These are phyloP conservation scores for Hypoxylon sp. DNA, from an alignment of 2,329 filamentous ascomycete genomes.

Conservation along the genomic window DNA sequence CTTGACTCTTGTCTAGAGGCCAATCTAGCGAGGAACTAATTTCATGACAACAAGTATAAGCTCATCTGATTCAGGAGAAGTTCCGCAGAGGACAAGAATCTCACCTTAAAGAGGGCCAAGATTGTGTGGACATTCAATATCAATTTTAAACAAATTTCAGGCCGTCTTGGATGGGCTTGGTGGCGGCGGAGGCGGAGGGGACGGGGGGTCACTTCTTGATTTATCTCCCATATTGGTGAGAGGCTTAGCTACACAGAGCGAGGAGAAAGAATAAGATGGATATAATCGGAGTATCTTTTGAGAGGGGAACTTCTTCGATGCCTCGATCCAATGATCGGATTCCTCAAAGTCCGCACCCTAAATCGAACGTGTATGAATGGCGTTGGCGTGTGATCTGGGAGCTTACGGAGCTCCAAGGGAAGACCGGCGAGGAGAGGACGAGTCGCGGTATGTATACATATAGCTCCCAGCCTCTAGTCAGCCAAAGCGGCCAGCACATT, in stretches of 20 bases:
- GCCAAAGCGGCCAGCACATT: slow-evolving; percentile 11
- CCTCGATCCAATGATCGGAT: slow-evolving; percentile 9
- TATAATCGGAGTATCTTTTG: background rate
- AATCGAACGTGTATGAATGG: slow-evolving; percentile 10
- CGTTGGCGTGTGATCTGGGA: background rate
- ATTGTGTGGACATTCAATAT: slow-evolving; percentile 1
- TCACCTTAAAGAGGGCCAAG: slow-evolving; percentile 28
- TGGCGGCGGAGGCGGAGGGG: slow-evolving; percentile 39
- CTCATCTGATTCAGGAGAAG: slow-evolving; percentile 9
- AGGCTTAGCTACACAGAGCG: slow-evolving; percentile 3
- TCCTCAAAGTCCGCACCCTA: slow-evolving; percentile 3
- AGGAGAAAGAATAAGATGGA: slow-evolving; percentile 8
- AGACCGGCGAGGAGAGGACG: slow-evolving; percentile 8
- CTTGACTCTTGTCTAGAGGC: background rate
- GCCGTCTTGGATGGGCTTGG: slow-evolving; percentile 34
- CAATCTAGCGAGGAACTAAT: slow-evolving; percentile 4
- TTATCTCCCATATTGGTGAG: slow-evolving; percentile 41
- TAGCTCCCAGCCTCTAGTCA: slow-evolving; percentile 7
- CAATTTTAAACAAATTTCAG: slow-evolving; percentile 13
- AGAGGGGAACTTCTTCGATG: background rate
- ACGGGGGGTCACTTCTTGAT: slow-evolving; percentile 56
- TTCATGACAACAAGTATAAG: slow-evolving; percentile 23
- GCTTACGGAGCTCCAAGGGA: slow-evolving; percentile 13
- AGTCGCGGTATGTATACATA: slow-evolving; percentile 24
- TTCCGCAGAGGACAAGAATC: slow-evolving; percentile 14